Percentiles rank a stretch among this genome's conserved stretches.
phyloP scores from a whole-genome alignment of 2,329 filamentous ascomycete genomes.

The Aureobasidium sp. region DNA sequence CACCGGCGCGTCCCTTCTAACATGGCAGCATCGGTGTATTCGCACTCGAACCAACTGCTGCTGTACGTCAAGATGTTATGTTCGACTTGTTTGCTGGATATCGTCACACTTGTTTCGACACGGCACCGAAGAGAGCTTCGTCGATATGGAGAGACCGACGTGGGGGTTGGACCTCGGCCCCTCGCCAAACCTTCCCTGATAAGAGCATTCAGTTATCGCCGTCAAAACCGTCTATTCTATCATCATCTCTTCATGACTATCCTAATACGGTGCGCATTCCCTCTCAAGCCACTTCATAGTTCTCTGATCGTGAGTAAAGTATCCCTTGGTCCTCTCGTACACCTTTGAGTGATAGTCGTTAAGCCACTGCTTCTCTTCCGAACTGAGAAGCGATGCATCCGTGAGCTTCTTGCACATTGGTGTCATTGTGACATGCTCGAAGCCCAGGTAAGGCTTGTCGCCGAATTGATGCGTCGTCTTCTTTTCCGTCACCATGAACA shows the following conservation, averaged over 20 bases:
- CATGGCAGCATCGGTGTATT: conserved; percentile 36
- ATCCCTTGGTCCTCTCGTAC: conserved; percentile 67
- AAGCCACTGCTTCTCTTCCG: conserved; percentile 72
- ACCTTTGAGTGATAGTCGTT: conserved; percentile 80
- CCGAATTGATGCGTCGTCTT: conserved; percentile 81
- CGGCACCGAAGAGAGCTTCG: neutral
- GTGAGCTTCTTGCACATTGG: conserved; percentile 88
- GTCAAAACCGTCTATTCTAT: neutral
- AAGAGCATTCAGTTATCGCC: neutral
- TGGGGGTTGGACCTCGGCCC: conserved; percentile 6
- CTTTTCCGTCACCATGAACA: conserved; percentile 84
- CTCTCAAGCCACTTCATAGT: conserved; percentile 74
- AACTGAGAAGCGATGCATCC: conserved; percentile 61
- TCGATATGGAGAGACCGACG: neutral
- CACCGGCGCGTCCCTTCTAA: conserved; percentile 73
- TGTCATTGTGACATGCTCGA: conserved; percentile 96
- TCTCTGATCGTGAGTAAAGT: conserved; percentile 62
- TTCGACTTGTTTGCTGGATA: neutral
- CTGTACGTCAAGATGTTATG: neutral
- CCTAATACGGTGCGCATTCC: conserved; percentile 57
- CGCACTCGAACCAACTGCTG: neutral
- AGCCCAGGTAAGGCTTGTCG: conserved; percentile 87
- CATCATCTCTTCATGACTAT: neutral
- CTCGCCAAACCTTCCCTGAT: neutral
- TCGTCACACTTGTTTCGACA: neutral